A percentile compares a stretch with the other conserved stretches of the same genome.
phyloP scores from a whole-genome alignment of 73 alveolate species.

The Stentor coeruleus region DNA sequence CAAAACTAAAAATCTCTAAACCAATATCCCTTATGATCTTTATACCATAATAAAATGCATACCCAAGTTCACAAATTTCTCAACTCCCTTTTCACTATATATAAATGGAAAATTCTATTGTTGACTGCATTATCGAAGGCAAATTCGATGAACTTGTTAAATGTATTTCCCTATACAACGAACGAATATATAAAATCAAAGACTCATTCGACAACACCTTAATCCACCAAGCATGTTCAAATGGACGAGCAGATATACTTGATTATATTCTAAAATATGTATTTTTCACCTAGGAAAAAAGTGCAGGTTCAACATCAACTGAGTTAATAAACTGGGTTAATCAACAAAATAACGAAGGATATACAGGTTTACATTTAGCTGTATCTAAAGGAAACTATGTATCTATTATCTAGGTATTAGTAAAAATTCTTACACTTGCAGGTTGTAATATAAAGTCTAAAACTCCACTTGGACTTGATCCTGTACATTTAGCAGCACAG shows the following conservation, averaged over 20 bases:
- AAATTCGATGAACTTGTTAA: background rate
- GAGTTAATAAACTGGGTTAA: conserved; percentile 9
- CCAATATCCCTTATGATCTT: no score
- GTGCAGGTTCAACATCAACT: background rate
- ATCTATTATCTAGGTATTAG: background rate
- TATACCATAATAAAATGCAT: no score
- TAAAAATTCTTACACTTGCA: background rate
- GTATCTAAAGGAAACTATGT: conserved; percentile 64
- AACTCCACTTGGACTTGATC: conserved; percentile 64
- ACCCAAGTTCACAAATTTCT: no score
- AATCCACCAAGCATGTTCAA: background rate
- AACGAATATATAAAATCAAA: background rate
- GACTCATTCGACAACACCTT: background rate
- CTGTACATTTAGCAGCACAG: conserved; percentile 49
- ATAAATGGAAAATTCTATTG: no score
- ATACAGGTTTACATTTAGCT: conserved; percentile 76
- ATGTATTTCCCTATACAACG: background rate
- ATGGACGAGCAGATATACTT: background rate
- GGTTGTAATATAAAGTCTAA: conserved; percentile 30
- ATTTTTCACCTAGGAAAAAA: conserved; percentile 16
- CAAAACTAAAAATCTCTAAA: no score
- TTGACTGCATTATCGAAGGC: background rate
- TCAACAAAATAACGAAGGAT: conserved; percentile 45
- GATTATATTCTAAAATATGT: background rate
- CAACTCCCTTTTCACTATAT: no score